Base-by-base conservation (phyloP, 345 rosid species). In the Rhizophora apiculata region DNA sequence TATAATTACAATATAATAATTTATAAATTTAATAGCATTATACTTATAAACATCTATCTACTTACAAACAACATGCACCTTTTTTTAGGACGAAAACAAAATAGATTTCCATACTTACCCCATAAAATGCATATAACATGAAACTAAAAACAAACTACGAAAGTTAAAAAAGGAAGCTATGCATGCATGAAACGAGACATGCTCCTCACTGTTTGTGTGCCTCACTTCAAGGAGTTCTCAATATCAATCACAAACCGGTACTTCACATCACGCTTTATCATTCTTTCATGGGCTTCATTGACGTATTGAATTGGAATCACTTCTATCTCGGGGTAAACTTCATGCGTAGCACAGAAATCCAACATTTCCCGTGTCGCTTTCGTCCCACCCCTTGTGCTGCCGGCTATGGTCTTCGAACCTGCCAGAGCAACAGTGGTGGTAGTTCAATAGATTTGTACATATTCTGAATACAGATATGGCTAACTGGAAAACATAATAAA, bases 201-300 rank as follows among this genome's bases (percentile, higher is more conserved):
- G 49, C 18, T 24, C 18, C 29, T 22, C 29, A 3, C 15, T 22
- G 24, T 18, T 56, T 22, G 0, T 3, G 18, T 55, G 49, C n/a
- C 8, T 85, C 78, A 89, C 61, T 91, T 83, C 66, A 94, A 78
- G 69, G 93, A 87, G 67, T 77, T 88, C 80, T 85, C 81, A 5
- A 91, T 79, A 64, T 94, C 96, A 29, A 94, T 89, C 79, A 91
- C 96, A 67, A 94, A 94, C 8, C 96, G 84, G 69, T 88, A 91
- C 84, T 87, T 89, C 60, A 89, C 81, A 67, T 94, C 96, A 64
- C 74, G 85, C 79, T 89, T 91, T 67, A 76, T 64, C n/a, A 94
- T 70, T 82, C 97, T 82, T 78, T 89, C 96, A 1, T 88, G 81
- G 70, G 97, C 97, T 79, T 87, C 93, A 51, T 87, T 95, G 8